Percentiles rank a stretch among this genome's conserved stretches.
phyloP scores from a whole-genome alignment of 225 moss, liverwort and hornwort species.

The Pseudoscleropodium purum region DNA sequence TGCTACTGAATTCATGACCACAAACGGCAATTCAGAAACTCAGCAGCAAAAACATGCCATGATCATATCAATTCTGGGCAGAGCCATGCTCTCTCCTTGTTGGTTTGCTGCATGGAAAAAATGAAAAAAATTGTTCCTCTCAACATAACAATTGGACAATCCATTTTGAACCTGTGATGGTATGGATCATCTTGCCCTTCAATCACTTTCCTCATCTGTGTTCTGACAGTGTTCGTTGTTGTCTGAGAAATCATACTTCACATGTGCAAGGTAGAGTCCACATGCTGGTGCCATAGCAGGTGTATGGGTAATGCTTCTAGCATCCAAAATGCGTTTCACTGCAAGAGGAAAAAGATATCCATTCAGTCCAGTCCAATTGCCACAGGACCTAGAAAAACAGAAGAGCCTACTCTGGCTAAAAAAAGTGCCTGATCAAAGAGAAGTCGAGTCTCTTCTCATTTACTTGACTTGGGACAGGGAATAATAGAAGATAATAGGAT shows the following conservation, averaged over 20 bases:
- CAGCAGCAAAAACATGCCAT: not conserved
- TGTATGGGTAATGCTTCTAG: constrained; percentile 45
- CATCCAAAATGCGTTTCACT: constrained; percentile 62
- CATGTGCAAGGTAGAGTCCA: constrained; percentile 91
- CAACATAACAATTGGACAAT: not conserved
- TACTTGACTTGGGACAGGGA: not conserved
- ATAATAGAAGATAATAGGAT: not conserved
- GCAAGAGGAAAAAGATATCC: not conserved
- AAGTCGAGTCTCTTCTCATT: not conserved
- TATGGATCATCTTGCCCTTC: not conserved
- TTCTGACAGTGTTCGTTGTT: constrained; percentile 3
- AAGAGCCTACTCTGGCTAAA: not conserved
- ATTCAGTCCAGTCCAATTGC: not conserved
- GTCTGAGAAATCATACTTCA: constrained; percentile 56
- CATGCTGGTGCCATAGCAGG: constrained; percentile 88
- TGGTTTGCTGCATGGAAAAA: not conserved
- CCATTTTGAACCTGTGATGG: not conserved
- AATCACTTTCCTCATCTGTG: constrained; percentile 32
- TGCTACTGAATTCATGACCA: not conserved
- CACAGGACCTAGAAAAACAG: not conserved
- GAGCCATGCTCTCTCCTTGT: not conserved
- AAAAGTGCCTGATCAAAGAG: not conserved
- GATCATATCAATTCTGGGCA: not conserved
- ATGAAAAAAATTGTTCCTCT: not conserved
- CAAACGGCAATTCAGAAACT: not conserved